phyloP scores from a whole-genome alignment of 202 grass and related monocot species.

The Musa balbisiana region DNA sequence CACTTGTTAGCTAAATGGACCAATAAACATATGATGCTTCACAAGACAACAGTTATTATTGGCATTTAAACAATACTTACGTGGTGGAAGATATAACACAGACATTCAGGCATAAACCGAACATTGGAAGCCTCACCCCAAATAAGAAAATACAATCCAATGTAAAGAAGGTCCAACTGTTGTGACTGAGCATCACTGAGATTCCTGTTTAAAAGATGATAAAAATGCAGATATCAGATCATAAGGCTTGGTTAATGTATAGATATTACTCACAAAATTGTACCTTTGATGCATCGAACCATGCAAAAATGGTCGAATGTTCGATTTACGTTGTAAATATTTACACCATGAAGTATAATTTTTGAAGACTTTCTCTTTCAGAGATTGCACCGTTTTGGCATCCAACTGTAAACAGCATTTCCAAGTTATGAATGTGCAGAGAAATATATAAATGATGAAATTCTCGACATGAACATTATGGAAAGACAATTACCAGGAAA shows the following conservation, averaged over 20 bases:
- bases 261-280: not conserved
- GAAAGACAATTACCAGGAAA: slow-evolving; percentile 44
- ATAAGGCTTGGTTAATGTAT: not conserved
- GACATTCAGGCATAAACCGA: slow-evolving; percentile 97
- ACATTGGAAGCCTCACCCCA: slow-evolving; percentile 99
- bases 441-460: not conserved
- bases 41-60: not conserved
- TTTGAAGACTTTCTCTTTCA: slow-evolving; percentile 57
- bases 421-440: slow-evolving; percentile 11
- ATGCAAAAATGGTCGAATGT: slow-evolving; percentile 22
- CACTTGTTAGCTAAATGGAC: not conserved
- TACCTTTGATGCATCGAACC: not conserved
- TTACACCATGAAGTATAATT: slow-evolving; percentile 82
- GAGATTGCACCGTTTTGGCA: slow-evolving; percentile 26
- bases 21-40: not conserved
- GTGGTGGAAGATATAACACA: slow-evolving; percentile 94
- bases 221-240: not conserved
- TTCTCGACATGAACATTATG: slow-evolving; percentile 2
- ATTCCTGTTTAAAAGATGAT: slow-evolving; percentile 27
- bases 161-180: slow-evolving; percentile 69
- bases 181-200: slow-evolving; percentile 27
- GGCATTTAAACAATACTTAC: slow-evolving; percentile 42
- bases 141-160: slow-evolving; percentile 88
- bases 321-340: slow-evolving; percentile 56
- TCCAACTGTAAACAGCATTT: slow-evolving; percentile 42